Conservation (phyloP, 129 eudicot genomes). For the Chrysanthemum lavandulifolium region DNA sequence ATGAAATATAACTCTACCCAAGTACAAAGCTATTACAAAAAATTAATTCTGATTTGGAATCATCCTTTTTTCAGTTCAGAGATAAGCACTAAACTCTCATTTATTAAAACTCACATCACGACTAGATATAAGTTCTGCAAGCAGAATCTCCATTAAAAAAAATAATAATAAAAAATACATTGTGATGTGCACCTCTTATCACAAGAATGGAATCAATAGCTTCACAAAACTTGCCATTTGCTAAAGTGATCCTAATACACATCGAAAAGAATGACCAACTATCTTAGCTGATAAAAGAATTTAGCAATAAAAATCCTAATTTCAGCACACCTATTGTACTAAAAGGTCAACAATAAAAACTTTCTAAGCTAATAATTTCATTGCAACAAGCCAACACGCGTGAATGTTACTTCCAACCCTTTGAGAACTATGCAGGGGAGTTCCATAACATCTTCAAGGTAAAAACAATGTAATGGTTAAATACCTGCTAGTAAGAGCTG, state of each 20-base stretch:
- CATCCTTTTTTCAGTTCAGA: too few relatives aligned
- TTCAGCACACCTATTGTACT: neutral
- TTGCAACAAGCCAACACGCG: neutral
- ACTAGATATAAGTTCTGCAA: too few relatives aligned
- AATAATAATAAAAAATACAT: too few relatives aligned
- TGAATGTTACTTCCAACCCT: neutral
- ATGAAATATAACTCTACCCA: too few relatives aligned
- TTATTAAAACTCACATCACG: too few relatives aligned
- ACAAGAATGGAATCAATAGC: too few relatives aligned
- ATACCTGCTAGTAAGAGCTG: neutral
- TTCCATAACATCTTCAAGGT: neutral
- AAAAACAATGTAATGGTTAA: neutral
- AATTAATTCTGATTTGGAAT: too few relatives aligned
- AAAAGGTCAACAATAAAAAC: neutral
- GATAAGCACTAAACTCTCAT: too few relatives aligned
- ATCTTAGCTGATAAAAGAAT: neutral
- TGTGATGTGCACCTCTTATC: too few relatives aligned
- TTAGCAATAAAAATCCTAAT: neutral
- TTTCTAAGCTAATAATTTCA: neutral
- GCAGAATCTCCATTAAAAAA: too few relatives aligned
- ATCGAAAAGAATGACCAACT: neutral
- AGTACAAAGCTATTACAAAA: too few relatives aligned
- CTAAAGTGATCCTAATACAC: neutral
- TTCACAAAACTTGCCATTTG: neutral
- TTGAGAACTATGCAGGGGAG: slow-evolving; percentile 5